These are phyloP conservation scores for Populus hybrid DNA, from an alignment of 441 rosid species.

Conservation along the genomic window DNA sequence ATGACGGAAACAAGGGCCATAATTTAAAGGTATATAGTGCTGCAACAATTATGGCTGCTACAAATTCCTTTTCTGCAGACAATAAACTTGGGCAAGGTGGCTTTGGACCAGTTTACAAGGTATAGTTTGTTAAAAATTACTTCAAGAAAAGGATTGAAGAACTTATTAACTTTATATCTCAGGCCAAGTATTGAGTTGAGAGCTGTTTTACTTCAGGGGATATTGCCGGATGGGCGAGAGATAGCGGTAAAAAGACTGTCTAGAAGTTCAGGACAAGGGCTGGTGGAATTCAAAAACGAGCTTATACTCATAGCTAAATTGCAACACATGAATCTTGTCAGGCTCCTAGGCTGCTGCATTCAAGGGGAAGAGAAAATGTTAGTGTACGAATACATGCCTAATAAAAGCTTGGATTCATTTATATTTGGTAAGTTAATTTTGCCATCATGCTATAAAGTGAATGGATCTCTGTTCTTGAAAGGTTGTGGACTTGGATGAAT, in stretches of 20 bases:
- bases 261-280: constrained; percentile 50
- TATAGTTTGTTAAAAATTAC: background rate
- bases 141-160: background rate
- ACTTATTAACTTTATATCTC: no score
- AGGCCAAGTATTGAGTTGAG: background rate
- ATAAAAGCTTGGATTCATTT: no score
- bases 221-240: constrained; percentile 38
- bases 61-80: constrained; percentile 3
- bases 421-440: no score
- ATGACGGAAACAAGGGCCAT: constrained; percentile 2
- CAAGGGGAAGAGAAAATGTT: no score
- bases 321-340: constrained; percentile 23
- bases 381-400: no score
- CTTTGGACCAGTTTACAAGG: constrained; percentile 22
- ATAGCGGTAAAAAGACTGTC: constrained; percentile 48
- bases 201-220: constrained; percentile 35
- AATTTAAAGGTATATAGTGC: constrained; percentile 2
- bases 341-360: no score
- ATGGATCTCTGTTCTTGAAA: no score
- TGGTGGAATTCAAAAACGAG: constrained; percentile 56
- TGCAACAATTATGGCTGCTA: constrained; percentile 10
- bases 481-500: no score
- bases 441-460: no score
- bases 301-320: constrained; percentile 46
- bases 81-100: constrained; percentile 26